These are phyloP conservation scores for Streptanthus diversifolius DNA, from an alignment of 345 rosid genomes.

Conservation along the genomic window DNA sequence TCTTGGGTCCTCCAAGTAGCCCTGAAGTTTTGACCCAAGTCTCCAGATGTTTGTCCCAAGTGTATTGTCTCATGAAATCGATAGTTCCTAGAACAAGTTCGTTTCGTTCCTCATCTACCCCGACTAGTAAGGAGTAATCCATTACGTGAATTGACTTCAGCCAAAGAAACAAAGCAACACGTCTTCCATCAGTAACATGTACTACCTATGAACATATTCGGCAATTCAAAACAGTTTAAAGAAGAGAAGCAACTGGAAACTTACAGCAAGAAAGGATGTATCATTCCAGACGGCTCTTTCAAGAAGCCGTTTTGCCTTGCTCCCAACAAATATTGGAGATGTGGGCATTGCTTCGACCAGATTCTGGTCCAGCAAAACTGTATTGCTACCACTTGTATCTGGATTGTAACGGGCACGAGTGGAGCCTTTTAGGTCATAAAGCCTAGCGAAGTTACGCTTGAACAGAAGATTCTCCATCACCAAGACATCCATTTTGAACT, in stretches of 20 bases:
- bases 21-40: conserved; percentile 86
- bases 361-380: conserved; percentile 92
- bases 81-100: conserved; percentile 87
- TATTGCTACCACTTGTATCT: conserved; percentile 80
- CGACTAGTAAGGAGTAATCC: conserved; percentile 93
- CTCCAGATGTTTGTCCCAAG: conserved; percentile 98
- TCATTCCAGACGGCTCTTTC: conserved; percentile 99
- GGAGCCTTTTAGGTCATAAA: conserved; percentile 95
- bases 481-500: conserved; percentile 84
- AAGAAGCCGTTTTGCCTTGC: conserved; percentile 79
- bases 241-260: conserved; percentile 25
- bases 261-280: conserved; percentile 92
- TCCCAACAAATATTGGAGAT: conserved; percentile 92
- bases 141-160: conserved; percentile 76
- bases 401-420: conserved; percentile 91
- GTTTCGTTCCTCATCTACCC: conserved; percentile 74
- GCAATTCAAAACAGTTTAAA: not conserved
- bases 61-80: conserved; percentile 95
- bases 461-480: conserved; percentile 98
- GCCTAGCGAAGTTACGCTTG: conserved; percentile 64
- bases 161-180: conserved; percentile 22
- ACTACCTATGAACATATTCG: not conserved
- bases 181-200: conserved; percentile 21
- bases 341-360: conserved; percentile 96
- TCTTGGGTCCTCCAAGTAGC: conserved; percentile 75